Percentiles rank a stretch among this genome's conserved stretches.
Conservation (phyloP, 2,329 filamentous ascomycete species). For the Clonostachys solani region DNA sequence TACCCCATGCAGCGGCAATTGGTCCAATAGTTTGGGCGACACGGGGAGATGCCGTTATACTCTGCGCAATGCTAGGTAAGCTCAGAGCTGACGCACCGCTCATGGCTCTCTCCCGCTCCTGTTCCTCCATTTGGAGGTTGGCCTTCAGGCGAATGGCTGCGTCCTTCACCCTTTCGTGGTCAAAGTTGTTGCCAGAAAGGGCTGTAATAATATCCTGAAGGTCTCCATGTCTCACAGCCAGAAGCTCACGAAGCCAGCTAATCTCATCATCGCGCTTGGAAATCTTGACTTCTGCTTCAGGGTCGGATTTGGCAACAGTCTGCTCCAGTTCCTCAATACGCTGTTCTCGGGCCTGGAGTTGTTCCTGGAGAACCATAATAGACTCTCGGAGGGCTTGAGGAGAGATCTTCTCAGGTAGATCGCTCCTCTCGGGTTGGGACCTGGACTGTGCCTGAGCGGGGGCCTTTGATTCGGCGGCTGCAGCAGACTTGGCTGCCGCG, state of each 20-base stretch:
- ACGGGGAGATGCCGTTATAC: slow-evolving; percentile 75
- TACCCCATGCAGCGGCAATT: slow-evolving; percentile 89
- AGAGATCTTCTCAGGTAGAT: slow-evolving; percentile 80
- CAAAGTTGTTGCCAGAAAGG: slow-evolving; percentile 69
- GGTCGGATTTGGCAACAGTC: slow-evolving; percentile 63
- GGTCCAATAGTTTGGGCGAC: slow-evolving; percentile 78
- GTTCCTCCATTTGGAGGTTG: slow-evolving; percentile 96
- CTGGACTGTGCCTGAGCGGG: slow-evolving; percentile 17
- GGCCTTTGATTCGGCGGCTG: slow-evolving; percentile 29
- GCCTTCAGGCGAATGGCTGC: slow-evolving; percentile 89
- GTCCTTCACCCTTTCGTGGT: slow-evolving; percentile 78
- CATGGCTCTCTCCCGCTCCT: slow-evolving; percentile 84
- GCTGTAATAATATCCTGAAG: slow-evolving; percentile 86
- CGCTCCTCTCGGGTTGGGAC: slow-evolving; percentile 31
- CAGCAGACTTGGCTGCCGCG: slow-evolving; percentile 61
- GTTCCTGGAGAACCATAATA: slow-evolving; percentile 93
- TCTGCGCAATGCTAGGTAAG: slow-evolving; percentile 72
- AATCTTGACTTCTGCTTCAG: slow-evolving; percentile 75
- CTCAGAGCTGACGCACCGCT: slow-evolving; percentile 63
- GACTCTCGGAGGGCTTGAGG: slow-evolving; percentile 93
- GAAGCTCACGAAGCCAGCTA: slow-evolving; percentile 86
- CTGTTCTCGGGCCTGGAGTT: slow-evolving; percentile 89
- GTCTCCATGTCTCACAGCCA: slow-evolving; percentile 86
- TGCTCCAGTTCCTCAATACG: slow-evolving; percentile 85
- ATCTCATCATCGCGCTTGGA: slow-evolving; percentile 94